Evolutionary conservation across 1,284 basidiomycete species (phyloP).

Genomic region (Apiotrichum gracile): DNA sequence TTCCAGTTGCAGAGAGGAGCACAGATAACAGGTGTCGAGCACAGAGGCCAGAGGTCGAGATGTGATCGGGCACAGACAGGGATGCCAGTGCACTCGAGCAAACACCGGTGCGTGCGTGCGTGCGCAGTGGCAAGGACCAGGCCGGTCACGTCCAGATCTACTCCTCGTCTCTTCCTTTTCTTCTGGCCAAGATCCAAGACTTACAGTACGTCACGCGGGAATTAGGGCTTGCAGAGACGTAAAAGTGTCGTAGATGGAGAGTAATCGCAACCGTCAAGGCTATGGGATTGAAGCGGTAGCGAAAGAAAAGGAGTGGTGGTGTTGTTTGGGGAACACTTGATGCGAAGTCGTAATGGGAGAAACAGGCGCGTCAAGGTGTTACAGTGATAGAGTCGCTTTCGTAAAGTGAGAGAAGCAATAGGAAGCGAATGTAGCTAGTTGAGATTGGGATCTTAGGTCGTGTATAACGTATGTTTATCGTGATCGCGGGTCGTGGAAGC

Average conservation of each 20-base stretch:
- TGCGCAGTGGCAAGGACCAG: not conserved
- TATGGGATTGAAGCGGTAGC: not conserved
- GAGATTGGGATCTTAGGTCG: not conserved
- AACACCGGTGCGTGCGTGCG: too few species aligned
- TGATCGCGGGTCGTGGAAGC: too few species aligned
- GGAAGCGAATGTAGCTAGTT: too few species aligned
- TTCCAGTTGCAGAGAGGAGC: too few species aligned
- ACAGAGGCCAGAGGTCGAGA: too few species aligned
- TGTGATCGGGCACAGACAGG: not conserved
- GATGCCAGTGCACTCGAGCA: too few species aligned
- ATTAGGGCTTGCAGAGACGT: not conserved
- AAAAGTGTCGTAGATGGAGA: not conserved
- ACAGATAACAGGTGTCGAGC: too few species aligned
- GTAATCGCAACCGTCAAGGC: not conserved
- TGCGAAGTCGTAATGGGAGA: too few species aligned
- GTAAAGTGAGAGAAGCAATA: too few species aligned
- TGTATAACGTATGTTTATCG: not conserved
- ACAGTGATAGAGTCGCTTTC: too few species aligned
- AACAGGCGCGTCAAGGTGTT: too few species aligned
- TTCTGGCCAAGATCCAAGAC: not conserved
- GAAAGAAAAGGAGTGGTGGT: not conserved
- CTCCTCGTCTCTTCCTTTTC: not conserved
- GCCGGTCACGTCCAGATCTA: not conserved
- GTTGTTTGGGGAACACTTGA: too few species aligned
- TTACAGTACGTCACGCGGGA: not conserved